Evolutionary conservation across 768 basidiomycete genomes (phyloP), one percentile per base, ranked within the genome.

Genomic region (Psilocybe sp.): DNA sequence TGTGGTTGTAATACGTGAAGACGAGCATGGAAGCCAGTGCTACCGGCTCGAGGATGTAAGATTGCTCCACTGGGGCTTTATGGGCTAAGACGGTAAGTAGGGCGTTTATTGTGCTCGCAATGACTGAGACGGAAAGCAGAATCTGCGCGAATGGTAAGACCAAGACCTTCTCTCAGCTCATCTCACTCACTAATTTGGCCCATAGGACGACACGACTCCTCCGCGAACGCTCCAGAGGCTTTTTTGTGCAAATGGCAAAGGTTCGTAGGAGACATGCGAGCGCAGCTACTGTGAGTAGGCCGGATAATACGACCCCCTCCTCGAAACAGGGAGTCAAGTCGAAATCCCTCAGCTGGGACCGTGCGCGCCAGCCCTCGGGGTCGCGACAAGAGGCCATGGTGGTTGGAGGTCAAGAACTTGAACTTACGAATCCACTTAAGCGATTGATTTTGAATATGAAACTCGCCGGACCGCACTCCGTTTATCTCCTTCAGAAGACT

Each of bases 301-400:
- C 51, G 0, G 88, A 74, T 1, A 92, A 64, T 0, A 94, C 31
- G 38, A 85, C 60, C 12, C 82, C 86, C 54, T 92, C 86, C 58
- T 95, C 87, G 55, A 87, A 89, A 64, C 93, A 96, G 12, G 81
- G 78, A 1, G 92, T 89, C 8, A 85, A 55, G 64, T 95, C 93
- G 62, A 92, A 90, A 12, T 76, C 69, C 46, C 91, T 78, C 0
- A 68, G 56, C 0, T 51, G 63, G 0, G 91, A 92, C 14, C 82
- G 67, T 13, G 76, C 69, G 8, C 63, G 65, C 85, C 89, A 91
- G 49, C 89, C 87, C 55, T 91, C 85, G 8, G 50, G 38, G 59
- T 85, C 76, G 41, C 63, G 73, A 60, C 85, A 87, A 50, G 60
- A 60, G 10, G 68, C 64, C 76, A 77, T 79, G 15, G 50, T 45